Evolutionary conservation across 176 grass and related monocot genomes (phyloP).

Genomic region (Tillandsia fasciculata): DNA sequence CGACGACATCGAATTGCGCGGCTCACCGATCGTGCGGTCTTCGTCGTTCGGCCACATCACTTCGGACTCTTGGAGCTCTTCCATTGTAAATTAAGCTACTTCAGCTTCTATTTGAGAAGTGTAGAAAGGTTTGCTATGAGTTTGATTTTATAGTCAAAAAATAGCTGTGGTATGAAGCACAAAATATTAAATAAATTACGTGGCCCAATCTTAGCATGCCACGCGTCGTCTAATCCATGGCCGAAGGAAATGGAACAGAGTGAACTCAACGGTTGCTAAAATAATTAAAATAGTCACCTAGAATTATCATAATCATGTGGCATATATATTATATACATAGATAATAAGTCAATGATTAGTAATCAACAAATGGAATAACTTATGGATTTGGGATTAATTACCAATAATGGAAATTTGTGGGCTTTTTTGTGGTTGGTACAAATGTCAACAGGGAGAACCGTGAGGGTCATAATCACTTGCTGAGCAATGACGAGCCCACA

Average conservation of each 20-base stretch:
- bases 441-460: neutral
- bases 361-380: too few species aligned
- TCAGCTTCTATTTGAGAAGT: neutral
- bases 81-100: neutral
- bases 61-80: conserved; percentile 38
- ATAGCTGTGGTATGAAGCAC: too few species aligned
- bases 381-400: too few species aligned
- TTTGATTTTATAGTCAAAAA: too few species aligned
- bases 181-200: neutral
- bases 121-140: neutral
- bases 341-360: too few species aligned
- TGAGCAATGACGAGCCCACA: neutral
- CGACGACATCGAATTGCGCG: neutral
- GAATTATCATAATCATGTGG: neutral
- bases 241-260: too few species aligned
- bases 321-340: too few species aligned
- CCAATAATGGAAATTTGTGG: too few species aligned
- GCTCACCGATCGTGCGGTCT: neutral
- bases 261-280: too few species aligned
- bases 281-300: neutral
- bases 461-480: neutral
- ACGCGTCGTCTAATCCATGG: neutral
- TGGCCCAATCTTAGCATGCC: neutral
- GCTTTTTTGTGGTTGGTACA: neutral
- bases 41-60: conserved; percentile 45